Base-by-base conservation (phyloP, 192 early-diverging fungal species). In the Glomus cerebriforme region DNA sequence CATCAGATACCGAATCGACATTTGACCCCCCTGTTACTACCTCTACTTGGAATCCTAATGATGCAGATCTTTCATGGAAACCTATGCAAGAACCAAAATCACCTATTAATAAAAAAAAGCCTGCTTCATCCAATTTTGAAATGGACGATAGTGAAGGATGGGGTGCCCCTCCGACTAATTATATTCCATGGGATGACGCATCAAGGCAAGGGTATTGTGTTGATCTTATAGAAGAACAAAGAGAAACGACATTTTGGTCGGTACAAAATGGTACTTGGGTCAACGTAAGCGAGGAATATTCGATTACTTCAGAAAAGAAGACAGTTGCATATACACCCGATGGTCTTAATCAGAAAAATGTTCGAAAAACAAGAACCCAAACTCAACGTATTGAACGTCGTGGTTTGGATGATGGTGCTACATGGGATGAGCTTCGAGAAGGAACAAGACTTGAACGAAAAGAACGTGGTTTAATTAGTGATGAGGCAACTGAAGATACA, bases 181-280 rank as follows among this genome's bases (percentile, higher is more conserved):
- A 6, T 8, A 69, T 83, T 12, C 26, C 82, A 24, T 83, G 82
- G 82, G 17, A 60, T 22, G 82, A 83, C 59, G n/a, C n/a, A n/a
- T 2, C 54, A 19, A 45, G 70, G 0, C 82, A 83, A 78, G 82
- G 82, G 9, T 83, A 77, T 39, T 75, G 68, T 45, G 32, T 70
- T 12, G 79, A 83, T 27, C 59, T 83, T n/a, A 74, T 83, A 1
- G 60, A 83, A 49, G 47, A 77, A 15, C 82, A 83, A 59, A 77
- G 80, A 13, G 69, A 80, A 19, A 83, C 82, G 10, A n/a, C 9
- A 19, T 83, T 80, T 63, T 83, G 82, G 82, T 59, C 74, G 13
- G 0, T 59, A 5, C 60, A 45, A n/a, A 72, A 68, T 60, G 75
- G 67, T 15, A 69, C 47, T 17, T 83, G 82, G 82, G 68, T 80